Evolutionary conservation across 352 stramenopile species (phyloP).

Genomic region (Globisporangium paddicum): DNA sequence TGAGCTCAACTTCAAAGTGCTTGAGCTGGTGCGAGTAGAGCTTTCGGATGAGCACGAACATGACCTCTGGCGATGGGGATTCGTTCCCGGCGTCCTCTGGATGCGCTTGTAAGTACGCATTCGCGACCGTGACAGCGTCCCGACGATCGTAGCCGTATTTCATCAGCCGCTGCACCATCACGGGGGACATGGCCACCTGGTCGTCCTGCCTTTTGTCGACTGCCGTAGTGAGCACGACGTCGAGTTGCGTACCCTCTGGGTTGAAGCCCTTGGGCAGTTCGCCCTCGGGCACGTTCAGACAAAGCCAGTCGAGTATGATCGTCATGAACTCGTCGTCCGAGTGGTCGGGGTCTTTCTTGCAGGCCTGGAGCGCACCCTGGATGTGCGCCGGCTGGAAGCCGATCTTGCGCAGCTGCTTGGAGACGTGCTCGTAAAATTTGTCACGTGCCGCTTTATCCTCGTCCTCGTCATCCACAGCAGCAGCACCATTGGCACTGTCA

Average conservation of each 20-base stretch:
- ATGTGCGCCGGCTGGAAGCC: constrained; percentile 57
- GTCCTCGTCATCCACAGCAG: constrained; percentile 14
- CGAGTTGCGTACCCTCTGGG: constrained; percentile 85
- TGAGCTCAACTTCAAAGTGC: constrained; percentile 26
- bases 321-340: constrained; percentile 31
- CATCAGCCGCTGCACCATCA: constrained; percentile 70
- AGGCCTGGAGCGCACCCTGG: constrained; percentile 32
- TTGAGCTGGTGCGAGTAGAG: constrained; percentile 43
- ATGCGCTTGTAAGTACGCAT: constrained; percentile 28
- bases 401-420: constrained; percentile 35
- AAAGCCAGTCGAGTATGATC: constrained; percentile 74
- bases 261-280: constrained; percentile 85
- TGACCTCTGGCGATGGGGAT: constrained; percentile 26
- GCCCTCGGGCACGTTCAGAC: constrained; percentile 65
- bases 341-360: constrained; percentile 19
- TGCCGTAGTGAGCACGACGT: constrained; percentile 53
- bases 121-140: constrained; percentile 43
- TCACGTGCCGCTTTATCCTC: constrained; percentile 11
- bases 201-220: not conserved
- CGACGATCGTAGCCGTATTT: constrained; percentile 73
- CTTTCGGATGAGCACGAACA: constrained; percentile 33
- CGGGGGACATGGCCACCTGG: constrained; percentile 17
- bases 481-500: not conserved
- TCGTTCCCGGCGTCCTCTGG: constrained; percentile 19
- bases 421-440: constrained; percentile 20